Conservation (phyloP, 73 alveolate genomes). For the Symbiodinium natans region DNA sequence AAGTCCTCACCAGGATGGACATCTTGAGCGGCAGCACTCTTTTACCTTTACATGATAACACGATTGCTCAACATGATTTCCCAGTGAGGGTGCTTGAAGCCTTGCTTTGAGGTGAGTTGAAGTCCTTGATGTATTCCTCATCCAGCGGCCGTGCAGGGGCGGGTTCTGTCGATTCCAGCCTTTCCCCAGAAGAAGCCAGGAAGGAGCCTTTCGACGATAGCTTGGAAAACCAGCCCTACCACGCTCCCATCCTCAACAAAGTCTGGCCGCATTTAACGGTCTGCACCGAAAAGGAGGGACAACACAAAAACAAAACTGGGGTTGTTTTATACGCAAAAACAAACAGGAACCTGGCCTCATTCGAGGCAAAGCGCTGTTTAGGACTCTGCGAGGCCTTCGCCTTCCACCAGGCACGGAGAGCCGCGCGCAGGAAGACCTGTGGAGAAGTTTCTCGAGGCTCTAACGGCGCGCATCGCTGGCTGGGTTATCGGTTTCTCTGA, state of each 20-base stretch:
- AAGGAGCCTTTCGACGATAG: slow-evolving; percentile 6
- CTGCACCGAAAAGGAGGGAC: no score
- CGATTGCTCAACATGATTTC: slow-evolving; percentile 23
- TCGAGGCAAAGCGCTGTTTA: no score
- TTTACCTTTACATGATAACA: slow-evolving; percentile 12
- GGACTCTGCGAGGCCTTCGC: no score
- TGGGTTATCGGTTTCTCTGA: not conserved
- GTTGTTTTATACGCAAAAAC: no score
- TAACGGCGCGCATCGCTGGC: not conserved
- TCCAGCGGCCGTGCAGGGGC: not conserved
- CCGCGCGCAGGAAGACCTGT: not conserved
- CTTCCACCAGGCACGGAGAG: not conserved
- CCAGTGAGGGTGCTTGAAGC: slow-evolving; percentile 14
- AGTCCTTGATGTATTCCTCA: slow-evolving; percentile 33
- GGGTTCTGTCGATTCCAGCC: not conserved
- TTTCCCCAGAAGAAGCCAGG: slow-evolving; percentile 1
- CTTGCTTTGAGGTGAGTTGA: slow-evolving; percentile 15
- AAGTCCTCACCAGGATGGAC: slow-evolving; percentile 26
- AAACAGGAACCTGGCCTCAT: no score
- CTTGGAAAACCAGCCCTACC: slow-evolving; percentile 34
- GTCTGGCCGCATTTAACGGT: no score
- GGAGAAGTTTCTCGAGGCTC: no score
- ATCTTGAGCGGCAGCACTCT: slow-evolving; percentile 21
- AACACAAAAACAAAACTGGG: no score
- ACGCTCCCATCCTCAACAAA: slow-evolving; percentile 23